Base-by-base conservation (phyloP, 1,284 basidiomycete species). In the Xanthoconium separans region DNA sequence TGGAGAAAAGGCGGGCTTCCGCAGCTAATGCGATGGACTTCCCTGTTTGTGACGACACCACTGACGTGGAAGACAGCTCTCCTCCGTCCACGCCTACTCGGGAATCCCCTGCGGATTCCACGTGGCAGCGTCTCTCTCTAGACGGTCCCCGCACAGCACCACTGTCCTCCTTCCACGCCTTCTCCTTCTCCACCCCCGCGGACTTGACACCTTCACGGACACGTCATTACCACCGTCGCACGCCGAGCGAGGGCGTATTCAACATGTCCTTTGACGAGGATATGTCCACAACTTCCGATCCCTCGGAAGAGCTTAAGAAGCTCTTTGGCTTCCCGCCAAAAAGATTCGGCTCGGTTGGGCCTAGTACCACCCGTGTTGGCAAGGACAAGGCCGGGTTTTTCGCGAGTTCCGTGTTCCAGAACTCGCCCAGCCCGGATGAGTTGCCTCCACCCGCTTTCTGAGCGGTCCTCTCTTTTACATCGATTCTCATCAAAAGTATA, bases 381-480 rank as follows among this genome's bases (percentile, higher is more conserved):
- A 65, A 71, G 64, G 57, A 69, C 61, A 54, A 65, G 65, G 70
- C 70, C 34, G 79, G 77, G 9, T 87, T 81, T 65, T 89, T 85
- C 66, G 87, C 87, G 59, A 88, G 85, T 63, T 89, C 87, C 37
- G 76, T 78, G 63, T 89, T 89, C 80, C 87, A 89, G 77, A 89
- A 88, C 74, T 88, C 87, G 56, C 87, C 87, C 12, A 87, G 83
- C 63, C 87, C 87, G 50, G 87, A 89, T 54, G 87, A 88, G 64
- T 72, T 89, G 45, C 87, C 87, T 44, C 79, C 82, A 58, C 86
- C 85, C 51, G 73, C 77, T 56, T 84, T 86, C 65, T 80, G 69
- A 80, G 69, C 65, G 64, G 69, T 43, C 13, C 37, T 27, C 54
- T 55, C 46, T 53, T 61, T 59, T 46, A 7, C 40, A n/a, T 56